Conservation (phyloP, 2,329 filamentous ascomycete genomes). For the Cyanodermella asteris region DNA sequence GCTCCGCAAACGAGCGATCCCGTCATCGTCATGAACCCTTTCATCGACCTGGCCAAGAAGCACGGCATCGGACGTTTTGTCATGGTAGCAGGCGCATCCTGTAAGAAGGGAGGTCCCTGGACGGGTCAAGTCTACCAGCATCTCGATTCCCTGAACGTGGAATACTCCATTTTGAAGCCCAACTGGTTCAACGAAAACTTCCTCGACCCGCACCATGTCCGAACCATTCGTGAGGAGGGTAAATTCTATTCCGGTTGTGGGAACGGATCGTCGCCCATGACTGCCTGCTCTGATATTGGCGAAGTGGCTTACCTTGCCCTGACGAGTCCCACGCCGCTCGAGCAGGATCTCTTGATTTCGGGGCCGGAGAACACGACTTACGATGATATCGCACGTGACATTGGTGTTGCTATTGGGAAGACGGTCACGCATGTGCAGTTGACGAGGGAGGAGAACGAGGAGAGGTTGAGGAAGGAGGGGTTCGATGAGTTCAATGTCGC, state of each 20-base stretch:
- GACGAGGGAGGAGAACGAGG: not conserved
- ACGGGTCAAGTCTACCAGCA: slow-evolving; percentile 19
- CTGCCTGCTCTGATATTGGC: not conserved
- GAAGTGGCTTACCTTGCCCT: not conserved
- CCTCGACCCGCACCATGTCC: not conserved
- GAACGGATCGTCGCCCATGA: not conserved
- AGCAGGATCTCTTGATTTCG: not conserved
- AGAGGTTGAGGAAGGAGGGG: not conserved
- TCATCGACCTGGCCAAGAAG: slow-evolving; percentile 22
- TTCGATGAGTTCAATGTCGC: no score
- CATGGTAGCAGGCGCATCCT: slow-evolving; percentile 18
- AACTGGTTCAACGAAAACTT: slow-evolving; percentile 15
- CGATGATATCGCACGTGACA: no score
- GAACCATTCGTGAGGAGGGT: not conserved
- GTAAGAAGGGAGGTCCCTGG: slow-evolving; percentile 16
- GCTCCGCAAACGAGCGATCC: slow-evolving; percentile 15
- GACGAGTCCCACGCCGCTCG: not conserved
- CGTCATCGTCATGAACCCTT: slow-evolving; percentile 16
- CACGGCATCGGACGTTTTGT: slow-evolving; percentile 23
- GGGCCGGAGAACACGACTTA: not conserved
- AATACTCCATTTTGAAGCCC: slow-evolving; percentile 23
- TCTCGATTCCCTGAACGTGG: slow-evolving; percentile 17
- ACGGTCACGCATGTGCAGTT: not conserved
- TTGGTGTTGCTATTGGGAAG: no score
- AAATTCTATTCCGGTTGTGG: not conserved